Conservation (phyloP, 441 rosid species). For the Heliophila coronopifolia region DNA sequence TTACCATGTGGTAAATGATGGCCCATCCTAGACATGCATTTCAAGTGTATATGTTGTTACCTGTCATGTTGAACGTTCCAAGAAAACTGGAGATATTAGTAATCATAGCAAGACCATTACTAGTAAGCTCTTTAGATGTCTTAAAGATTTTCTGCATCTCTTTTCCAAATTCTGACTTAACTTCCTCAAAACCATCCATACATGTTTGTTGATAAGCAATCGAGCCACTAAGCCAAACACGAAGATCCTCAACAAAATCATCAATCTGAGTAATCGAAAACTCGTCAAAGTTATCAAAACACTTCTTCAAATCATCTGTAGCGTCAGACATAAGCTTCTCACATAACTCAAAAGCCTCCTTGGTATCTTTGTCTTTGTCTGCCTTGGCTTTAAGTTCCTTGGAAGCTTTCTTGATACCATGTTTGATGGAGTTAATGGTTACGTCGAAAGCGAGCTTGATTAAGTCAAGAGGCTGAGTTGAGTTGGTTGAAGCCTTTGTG, state of each 20-base stretch:
- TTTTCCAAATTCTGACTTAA: too few relatives aligned
- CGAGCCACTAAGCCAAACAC: conserved; percentile 67
- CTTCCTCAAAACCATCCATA: conserved; percentile 62
- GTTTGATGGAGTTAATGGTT: conserved; percentile 36
- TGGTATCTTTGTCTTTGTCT: conserved; percentile 34
- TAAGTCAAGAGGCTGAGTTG: conserved; percentile 47
- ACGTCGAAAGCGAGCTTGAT: conserved; percentile 42
- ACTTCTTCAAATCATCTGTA: conserved; percentile 41
- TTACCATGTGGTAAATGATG: too few relatives aligned
- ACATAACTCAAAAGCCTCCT: conserved; percentile 49
- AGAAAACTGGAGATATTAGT: too few relatives aligned
- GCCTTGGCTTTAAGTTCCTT: conserved; percentile 33
- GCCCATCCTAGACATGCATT: too few relatives aligned
- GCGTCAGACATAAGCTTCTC: conserved; percentile 42
- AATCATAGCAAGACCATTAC: too few relatives aligned
- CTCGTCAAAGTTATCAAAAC: conserved; percentile 29
- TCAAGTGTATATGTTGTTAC: too few relatives aligned
- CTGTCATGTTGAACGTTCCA: too few relatives aligned
- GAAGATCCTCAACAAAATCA: conserved; percentile 43
- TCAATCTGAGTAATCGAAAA: conserved; percentile 36
- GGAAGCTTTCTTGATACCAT: conserved; percentile 35
- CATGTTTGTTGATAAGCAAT: conserved; percentile 68
- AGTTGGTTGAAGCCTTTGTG: conserved; percentile 35
- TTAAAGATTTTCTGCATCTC: too few relatives aligned
- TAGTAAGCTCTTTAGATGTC: too few relatives aligned